Conservation (phyloP, 2,329 filamentous ascomycete genomes). For the Colletotrichum paranaense region DNA sequence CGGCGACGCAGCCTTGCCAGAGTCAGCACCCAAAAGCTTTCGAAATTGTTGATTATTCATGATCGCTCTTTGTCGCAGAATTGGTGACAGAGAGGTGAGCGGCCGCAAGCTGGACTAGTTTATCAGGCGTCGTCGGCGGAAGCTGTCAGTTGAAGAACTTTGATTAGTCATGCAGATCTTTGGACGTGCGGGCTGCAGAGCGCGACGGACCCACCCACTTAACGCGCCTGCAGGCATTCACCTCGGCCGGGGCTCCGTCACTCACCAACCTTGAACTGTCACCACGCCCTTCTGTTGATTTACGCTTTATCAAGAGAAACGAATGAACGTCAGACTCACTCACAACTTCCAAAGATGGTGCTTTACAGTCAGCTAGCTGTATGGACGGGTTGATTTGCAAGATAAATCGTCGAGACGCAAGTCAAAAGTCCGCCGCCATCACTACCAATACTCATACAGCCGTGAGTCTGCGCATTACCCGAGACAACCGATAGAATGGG, state of each 20-base stretch:
- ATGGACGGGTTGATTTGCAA: not conserved
- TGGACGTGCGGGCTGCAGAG: constrained; percentile 53
- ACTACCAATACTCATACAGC: not conserved
- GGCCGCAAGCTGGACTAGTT: not conserved
- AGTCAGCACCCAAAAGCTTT: constrained; percentile 72
- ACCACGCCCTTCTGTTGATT: not conserved
- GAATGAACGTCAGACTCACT: not conserved
- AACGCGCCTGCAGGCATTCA: constrained; percentile 44
- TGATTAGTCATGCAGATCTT: constrained; percentile 15
- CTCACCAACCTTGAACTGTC: not conserved
- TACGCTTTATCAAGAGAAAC: not conserved
- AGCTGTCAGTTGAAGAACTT: not conserved
- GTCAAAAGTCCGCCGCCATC: not conserved
- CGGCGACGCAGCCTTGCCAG: constrained; percentile 51
- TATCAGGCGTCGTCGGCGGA: not conserved
- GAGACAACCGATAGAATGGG: constrained; percentile 58
- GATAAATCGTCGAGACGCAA: not conserved
- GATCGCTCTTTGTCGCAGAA: not conserved
- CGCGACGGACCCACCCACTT: constrained; percentile 46
- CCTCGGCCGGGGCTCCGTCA: not conserved
- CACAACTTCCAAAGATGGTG: not conserved
- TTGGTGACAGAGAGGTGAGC: not conserved
- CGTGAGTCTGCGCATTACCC: not conserved
- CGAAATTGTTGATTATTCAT: constrained; percentile 99
- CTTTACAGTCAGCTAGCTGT: not conserved